These are phyloP conservation scores for Porcisia hertigi DNA, from an alignment of 208 protist species.

Conservation along the genomic window DNA sequence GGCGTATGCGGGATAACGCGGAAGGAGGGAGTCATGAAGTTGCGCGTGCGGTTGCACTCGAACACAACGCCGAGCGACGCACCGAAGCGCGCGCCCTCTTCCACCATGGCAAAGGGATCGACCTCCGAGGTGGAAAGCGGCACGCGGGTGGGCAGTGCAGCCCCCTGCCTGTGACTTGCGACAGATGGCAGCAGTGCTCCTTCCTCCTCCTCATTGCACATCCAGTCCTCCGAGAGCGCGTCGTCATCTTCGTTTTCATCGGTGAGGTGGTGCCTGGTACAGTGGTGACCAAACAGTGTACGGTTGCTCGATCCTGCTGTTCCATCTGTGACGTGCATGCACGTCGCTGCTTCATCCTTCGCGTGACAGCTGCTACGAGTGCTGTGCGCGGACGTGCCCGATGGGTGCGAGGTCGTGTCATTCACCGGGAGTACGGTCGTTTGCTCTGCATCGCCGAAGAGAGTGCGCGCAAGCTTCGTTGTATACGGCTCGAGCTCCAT, in stretches of 20 bases:
- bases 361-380: slow-evolving; percentile 9
- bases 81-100: slow-evolving; percentile 58
- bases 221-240: neutral
- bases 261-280: neutral
- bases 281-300: neutral
- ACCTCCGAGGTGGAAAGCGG: slow-evolving; percentile 21
- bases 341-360: neutral
- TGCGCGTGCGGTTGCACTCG: slow-evolving; percentile 75
- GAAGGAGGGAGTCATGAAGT: slow-evolving; percentile 82
- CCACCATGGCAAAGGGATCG: slow-evolving; percentile 14
- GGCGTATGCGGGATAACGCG: slow-evolving; percentile 92
- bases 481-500: slow-evolving; percentile 82
- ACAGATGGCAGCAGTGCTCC: neutral
- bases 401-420: slow-evolving; percentile 18
- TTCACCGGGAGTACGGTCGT: slow-evolving; percentile 70
- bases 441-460: slow-evolving; percentile 70
- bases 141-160: neutral
- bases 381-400: neutral
- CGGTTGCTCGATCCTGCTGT: neutral
- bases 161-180: neutral
- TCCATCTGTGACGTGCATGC: neutral
- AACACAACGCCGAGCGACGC: slow-evolving; percentile 82
- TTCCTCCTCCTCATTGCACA: slow-evolving; percentile 6
- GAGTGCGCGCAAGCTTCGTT: slow-evolving; percentile 63
- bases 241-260: slow-evolving; percentile 5